Evolutionary conservation across 169 alveolate species (phyloP).

Genomic region (Cyclospora cayetanensis): DNA sequence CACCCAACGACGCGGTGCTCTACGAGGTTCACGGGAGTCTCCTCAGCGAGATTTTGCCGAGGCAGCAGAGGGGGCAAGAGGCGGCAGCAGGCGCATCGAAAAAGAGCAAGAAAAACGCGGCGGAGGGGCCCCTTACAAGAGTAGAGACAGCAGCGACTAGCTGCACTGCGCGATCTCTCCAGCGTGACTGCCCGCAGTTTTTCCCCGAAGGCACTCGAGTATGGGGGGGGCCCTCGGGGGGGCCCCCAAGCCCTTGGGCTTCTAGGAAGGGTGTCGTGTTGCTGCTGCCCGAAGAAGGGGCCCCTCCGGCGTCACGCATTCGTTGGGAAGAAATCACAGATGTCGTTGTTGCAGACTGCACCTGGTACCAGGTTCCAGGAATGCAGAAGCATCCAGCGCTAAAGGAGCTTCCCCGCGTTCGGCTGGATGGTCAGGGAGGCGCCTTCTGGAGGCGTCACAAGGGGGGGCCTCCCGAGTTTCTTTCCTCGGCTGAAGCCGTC

Average conservation of each 20-base stretch:
- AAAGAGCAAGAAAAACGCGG: neutral
- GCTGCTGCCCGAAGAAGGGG: conserved; percentile 23
- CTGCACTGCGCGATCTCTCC: too few species aligned
- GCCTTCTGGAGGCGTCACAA: conserved; percentile 19
- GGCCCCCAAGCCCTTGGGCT: neutral
- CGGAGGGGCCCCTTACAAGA: neutral
- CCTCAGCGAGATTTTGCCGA: neutral
- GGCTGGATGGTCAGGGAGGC: neutral
- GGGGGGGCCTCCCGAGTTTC: neutral
- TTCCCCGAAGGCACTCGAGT: too few species aligned
- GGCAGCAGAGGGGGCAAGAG: neutral
- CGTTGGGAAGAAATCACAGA: neutral
- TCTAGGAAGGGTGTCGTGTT: neutral
- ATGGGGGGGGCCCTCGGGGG: neutral
- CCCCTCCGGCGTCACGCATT: neutral
- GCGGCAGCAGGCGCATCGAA: neutral
- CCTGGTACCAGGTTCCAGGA: conserved; percentile 22
- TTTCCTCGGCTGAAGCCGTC: neutral
- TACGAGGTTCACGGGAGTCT: neutral
- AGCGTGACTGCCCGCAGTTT: too few species aligned
- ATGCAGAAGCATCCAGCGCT: neutral
- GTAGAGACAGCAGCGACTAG: neutral
- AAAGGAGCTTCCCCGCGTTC: neutral
- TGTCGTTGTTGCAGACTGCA: conserved; percentile 8
- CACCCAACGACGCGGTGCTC: neutral